phyloP scores from a whole-genome alignment of 2,329 filamentous ascomycete species.

The Fusarium sp. region DNA sequence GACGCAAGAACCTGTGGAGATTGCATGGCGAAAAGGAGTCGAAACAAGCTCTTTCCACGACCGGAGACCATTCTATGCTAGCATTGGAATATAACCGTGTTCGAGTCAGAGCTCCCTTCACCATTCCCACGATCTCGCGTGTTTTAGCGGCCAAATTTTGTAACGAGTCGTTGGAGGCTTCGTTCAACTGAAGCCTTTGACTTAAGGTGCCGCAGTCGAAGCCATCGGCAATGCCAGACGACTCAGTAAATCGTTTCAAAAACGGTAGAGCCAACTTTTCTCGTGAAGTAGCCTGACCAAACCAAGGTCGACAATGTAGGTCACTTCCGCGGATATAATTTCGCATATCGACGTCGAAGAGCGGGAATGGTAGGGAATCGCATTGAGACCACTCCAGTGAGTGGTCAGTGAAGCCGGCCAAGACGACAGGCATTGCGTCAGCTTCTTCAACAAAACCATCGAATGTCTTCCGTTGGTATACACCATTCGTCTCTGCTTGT shows the following conservation, averaged over 20 bases:
- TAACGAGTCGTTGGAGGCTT: not conserved
- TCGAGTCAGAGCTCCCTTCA: not conserved
- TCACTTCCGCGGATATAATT: not conserved
- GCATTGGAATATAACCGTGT: not conserved
- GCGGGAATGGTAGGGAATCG: not conserved
- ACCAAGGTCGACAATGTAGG: not conserved
- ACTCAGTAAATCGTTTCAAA: not conserved
- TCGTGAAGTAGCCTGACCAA: not conserved
- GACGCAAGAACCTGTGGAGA: not conserved
- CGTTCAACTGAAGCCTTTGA: not conserved
- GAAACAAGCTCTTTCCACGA: not conserved
- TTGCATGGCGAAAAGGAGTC: not conserved
- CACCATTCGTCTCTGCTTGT: too few species aligned
- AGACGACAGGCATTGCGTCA: not conserved
- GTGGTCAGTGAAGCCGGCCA: not conserved
- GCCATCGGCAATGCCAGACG: not conserved
- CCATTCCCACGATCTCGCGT: not conserved
- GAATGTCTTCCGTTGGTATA: too few species aligned
- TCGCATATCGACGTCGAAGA: not conserved
- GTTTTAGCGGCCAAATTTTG: not conserved
- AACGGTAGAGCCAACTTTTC: not conserved
- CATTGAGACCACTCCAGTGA: not conserved
- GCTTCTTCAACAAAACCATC: too few species aligned
- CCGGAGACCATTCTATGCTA: not conserved
- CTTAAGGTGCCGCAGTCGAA: not conserved